Conservation (phyloP, 2,329 filamentous ascomycete genomes). For the Ciborinia camelliae region DNA sequence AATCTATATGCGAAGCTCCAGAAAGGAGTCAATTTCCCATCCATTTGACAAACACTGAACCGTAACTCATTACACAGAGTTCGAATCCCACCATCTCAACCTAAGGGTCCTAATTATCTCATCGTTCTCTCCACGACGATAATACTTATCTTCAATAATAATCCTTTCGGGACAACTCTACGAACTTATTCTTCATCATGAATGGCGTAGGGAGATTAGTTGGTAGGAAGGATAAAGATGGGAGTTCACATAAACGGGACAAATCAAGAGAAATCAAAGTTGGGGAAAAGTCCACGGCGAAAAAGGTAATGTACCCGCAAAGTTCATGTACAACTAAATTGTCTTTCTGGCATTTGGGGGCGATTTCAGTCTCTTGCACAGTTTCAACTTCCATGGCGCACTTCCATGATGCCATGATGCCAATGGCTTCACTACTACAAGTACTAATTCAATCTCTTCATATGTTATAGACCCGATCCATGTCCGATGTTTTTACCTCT, state of each 20-base stretch:
- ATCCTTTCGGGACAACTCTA: not conserved
- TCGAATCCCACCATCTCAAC: not conserved
- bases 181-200: not conserved
- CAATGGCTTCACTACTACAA: constrained; percentile 24
- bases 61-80: not conserved
- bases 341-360: constrained; percentile 22
- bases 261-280: constrained; percentile 49
- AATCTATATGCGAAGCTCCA: not conserved
- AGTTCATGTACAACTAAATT: constrained; percentile 16
- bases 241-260: constrained; percentile 47
- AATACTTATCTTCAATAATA: not conserved
- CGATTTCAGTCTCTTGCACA: not conserved
- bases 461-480: constrained; percentile 46
- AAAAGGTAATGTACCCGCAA: constrained; percentile 45
- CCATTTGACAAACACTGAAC: not conserved
- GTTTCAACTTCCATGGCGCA: constrained; percentile 20
- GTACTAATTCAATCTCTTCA: constrained; percentile 30
- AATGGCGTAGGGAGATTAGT: constrained; percentile 55
- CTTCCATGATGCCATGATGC: constrained; percentile 22
- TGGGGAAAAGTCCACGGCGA: constrained; percentile 37
- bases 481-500: constrained; percentile 57
- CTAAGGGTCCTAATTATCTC: not conserved
- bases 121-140: not conserved
- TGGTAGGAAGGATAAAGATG: constrained; percentile 65
- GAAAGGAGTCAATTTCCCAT: not conserved